phyloP scores from a whole-genome alignment of 441 rosid species.

The Pelargonium citronellum region DNA sequence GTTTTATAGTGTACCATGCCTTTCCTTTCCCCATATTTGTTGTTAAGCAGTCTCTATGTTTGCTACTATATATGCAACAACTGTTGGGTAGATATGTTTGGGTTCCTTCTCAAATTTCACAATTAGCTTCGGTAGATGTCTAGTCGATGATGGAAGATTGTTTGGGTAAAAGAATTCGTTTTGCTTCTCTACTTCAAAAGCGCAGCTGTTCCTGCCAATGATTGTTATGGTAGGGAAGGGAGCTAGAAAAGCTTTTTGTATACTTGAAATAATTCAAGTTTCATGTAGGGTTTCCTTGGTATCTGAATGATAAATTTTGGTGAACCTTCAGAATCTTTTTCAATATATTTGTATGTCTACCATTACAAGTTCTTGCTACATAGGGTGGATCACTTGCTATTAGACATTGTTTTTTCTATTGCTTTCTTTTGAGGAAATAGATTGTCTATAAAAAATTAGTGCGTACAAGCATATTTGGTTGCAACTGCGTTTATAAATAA shows the following conservation, averaged over 20 bases:
- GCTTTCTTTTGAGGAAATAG: too few species aligned
- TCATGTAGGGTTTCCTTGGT: not conserved
- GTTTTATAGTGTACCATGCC: not conserved
- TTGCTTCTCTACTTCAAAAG: slow-evolving; percentile 7
- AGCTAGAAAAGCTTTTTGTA: slow-evolving; percentile 11
- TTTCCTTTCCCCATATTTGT: slow-evolving; percentile 5
- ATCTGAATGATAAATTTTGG: not conserved
- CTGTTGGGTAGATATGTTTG: not conserved
- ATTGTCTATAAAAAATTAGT: too few species aligned
- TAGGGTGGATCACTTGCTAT: not conserved
- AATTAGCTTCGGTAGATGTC: slow-evolving; percentile 9
- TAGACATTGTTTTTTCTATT: not conserved
- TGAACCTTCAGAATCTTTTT: not conserved
- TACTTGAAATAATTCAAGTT: not conserved
- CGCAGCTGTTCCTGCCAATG: slow-evolving; percentile 4
- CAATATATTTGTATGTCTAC: not conserved
- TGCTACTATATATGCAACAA: slow-evolving; percentile 10
- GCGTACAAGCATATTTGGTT: too few species aligned
- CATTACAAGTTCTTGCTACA: not conserved
- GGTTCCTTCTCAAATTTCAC: slow-evolving; percentile 15
- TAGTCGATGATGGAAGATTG: slow-evolving; percentile 2
- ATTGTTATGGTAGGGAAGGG: not conserved
- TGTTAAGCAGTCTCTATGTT: slow-evolving; percentile 6
- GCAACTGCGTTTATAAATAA: too few species aligned
- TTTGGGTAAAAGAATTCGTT: slow-evolving; percentile 9